Percentiles rank a stretch among this genome's conserved stretches.
Evolutionary conservation across 2,329 filamentous ascomycete genomes (phyloP).

Genomic region (Curvularia sp.): DNA sequence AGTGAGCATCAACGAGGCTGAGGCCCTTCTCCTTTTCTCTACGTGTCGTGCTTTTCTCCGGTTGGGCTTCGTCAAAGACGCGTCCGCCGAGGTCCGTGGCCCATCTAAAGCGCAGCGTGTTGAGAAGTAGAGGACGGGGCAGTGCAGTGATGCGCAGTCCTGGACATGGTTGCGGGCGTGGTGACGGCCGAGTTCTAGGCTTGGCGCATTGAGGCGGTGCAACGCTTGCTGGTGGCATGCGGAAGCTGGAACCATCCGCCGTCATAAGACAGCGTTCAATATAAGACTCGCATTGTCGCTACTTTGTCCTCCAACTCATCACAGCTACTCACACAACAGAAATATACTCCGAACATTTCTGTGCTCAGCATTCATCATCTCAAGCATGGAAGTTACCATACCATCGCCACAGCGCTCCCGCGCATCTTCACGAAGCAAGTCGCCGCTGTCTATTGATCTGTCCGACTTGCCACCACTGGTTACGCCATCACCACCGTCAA

Average conservation of each 20-base stretch:
- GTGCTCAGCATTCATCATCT: slow-evolving; percentile 25
- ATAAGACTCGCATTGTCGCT: slow-evolving; percentile 35
- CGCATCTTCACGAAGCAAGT: slow-evolving; percentile 47
- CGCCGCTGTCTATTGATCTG: slow-evolving; percentile 74
- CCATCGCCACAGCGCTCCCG: slow-evolving; percentile 47
- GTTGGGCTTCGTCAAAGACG: slow-evolving; percentile 19
- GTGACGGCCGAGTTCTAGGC: slow-evolving; percentile 25
- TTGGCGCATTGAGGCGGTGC: slow-evolving; percentile 30
- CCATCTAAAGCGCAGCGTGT: slow-evolving; percentile 27
- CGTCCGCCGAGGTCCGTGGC: slow-evolving; percentile 34
- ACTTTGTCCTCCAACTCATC: slow-evolving; percentile 21
- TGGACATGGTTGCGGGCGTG: slow-evolving; percentile 21
- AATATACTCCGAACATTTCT: slow-evolving; percentile 12
- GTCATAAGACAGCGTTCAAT: slow-evolving; percentile 27
- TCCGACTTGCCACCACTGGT: slow-evolving; percentile 73
- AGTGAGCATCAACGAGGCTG: slow-evolving; percentile 24
- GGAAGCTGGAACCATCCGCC: slow-evolving; percentile 31
- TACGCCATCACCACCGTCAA: slow-evolving; percentile 77
- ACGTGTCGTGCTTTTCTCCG: slow-evolving; percentile 23
- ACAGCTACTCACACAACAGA: slow-evolving; percentile 18
- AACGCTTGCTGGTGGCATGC: slow-evolving; percentile 28
- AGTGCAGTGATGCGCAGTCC: slow-evolving; percentile 38
- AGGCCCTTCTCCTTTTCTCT: slow-evolving; percentile 21
- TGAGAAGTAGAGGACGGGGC: slow-evolving; percentile 32
- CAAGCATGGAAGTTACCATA: slow-evolving; percentile 41